Evolutionary conservation across 495 filamentous ascomycete species (phyloP), one percentile per base, ranked within the genome.

Genomic region (Gamarada debralockiae): DNA sequence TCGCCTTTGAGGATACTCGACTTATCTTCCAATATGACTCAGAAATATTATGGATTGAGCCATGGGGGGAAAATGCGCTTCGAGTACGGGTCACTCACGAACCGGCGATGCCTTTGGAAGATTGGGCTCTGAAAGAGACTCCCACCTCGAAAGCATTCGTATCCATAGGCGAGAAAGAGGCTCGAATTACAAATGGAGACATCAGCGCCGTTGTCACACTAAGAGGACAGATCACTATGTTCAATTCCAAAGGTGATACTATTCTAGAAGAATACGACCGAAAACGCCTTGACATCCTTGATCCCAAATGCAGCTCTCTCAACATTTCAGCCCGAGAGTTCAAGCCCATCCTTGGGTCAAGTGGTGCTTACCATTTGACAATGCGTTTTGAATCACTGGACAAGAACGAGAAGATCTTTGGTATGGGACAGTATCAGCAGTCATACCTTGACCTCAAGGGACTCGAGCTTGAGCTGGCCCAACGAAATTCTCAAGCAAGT

Each of bases 381-480:
- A 60, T 73, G 47, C 70, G 79, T 0, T 67, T 83, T 47, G 79
- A 82, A 59, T 75, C 72, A 9, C 55, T 75, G 2, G 67, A 73
- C 55, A 60, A 64, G 0, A 62, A 72, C 27, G 79, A 83, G 64
- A 79, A 75, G 60, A 71, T 83, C 12, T 83, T 73, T 55, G 80
- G 80, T 24, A 82, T 83, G 80, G 80, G 80, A 12, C 79, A 83
- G 62, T 83, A 83, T 56, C 80, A 83, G 55, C 78, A 82, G n/a
- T 56, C 70, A 72, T 2, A 68, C 18, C 62, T 82, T 40, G 73
- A 82, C 57, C 67, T 82, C 42, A 81, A 81, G 56, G 79, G 80
- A 0, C 40, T 64, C 2, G 77, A 81, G 53, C 61, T 83, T 20
- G 80, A 82, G 57, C 66, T 83, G 0, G n/a, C n/a, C n/a, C n/a